Percentiles rank a stretch among this genome's conserved stretches.
phyloP scores from a whole-genome alignment of 805 yeast species.

The Teunomyces lycoperdinae region DNA sequence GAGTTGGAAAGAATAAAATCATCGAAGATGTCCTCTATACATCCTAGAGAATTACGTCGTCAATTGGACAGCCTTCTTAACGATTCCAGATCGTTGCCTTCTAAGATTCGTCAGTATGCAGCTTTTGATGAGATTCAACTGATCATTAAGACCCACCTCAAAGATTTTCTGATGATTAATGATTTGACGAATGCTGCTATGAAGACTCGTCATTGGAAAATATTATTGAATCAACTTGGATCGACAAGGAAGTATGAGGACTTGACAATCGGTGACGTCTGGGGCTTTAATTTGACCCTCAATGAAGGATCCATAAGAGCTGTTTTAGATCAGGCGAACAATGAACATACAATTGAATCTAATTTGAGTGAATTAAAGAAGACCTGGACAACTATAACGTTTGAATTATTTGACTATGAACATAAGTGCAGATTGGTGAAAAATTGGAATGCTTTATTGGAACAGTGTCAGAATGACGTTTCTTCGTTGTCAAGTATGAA shows the following conservation, averaged over 20 bases:
- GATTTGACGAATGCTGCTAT: slow-evolving; percentile 57
- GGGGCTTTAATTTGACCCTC: slow-evolving; percentile 50
- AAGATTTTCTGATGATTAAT: slow-evolving; percentile 35
- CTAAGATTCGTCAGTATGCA: slow-evolving; percentile 59
- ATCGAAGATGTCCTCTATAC: slow-evolving; percentile 48
- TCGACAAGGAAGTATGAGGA: slow-evolving; percentile 18
- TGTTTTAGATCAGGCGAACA: slow-evolving; percentile 61
- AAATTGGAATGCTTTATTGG: slow-evolving; percentile 66
- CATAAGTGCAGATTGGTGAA: slow-evolving; percentile 54
- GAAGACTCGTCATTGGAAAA: slow-evolving; percentile 65
- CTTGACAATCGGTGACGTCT: slow-evolving; percentile 56
- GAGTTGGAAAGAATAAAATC: slow-evolving; percentile 41
- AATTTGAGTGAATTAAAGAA: slow-evolving; percentile 48
- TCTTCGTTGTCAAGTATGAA: slow-evolving; percentile 67
- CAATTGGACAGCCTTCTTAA: slow-evolving; percentile 50
- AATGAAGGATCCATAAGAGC: slow-evolving; percentile 48
- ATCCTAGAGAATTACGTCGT: slow-evolving; percentile 43
- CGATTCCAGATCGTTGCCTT: slow-evolving; percentile 51
- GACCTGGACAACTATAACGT: slow-evolving; percentile 53
- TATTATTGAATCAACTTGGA: slow-evolving; percentile 37
- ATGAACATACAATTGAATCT: slow-evolving; percentile 65
- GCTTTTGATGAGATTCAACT: slow-evolving; percentile 63
- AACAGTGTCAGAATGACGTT: slow-evolving; percentile 57
- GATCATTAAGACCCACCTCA: slow-evolving; percentile 38
- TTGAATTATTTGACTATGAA: slow-evolving; percentile 54